Percentiles rank a stretch among this genome's conserved stretches.
These are phyloP conservation scores for Peniophora sp. DNA, from an alignment of 1,284 basidiomycete species.

Conservation along the genomic window DNA sequence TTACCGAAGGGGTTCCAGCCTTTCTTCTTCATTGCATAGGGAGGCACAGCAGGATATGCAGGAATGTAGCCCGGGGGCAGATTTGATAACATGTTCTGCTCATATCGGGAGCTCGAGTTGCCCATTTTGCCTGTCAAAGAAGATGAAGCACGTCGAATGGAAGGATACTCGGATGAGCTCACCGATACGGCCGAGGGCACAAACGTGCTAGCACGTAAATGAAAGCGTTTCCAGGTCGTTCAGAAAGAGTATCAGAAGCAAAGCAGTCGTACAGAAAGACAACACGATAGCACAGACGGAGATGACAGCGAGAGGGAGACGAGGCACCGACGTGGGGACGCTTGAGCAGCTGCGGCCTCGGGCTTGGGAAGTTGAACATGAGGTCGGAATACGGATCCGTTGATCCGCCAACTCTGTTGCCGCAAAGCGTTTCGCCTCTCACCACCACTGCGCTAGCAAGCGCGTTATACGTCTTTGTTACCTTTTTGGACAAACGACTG, in stretches of 20 bases:
- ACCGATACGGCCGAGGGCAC: background rate
- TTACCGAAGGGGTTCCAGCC: background rate
- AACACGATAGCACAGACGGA: background rate
- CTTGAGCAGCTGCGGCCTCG: background rate
- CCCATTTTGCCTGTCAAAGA: background rate
- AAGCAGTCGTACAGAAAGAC: background rate
- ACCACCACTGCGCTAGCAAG: background rate
- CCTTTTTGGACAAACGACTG: too few relatives aligned
- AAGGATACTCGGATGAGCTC: background rate
- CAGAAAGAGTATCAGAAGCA: background rate
- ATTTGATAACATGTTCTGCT: background rate
- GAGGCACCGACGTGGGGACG: background rate
- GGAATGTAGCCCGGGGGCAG: background rate
- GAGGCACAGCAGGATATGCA: background rate
- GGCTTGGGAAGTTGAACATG: background rate
- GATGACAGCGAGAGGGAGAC: background rate
- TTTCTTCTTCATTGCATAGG: background rate
- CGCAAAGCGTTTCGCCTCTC: background rate
- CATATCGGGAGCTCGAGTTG: background rate
- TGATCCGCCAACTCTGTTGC: background rate
- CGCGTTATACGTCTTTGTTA: background rate
- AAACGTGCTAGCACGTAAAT: background rate
- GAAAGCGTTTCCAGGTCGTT: background rate
- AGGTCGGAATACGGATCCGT: background rate
- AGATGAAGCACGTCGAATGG: background rate